Percentiles rank a stretch among this genome's conserved stretches.
phyloP scores from a whole-genome alignment of 1,284 basidiomycete species.

The Pterula multifida region DNA sequence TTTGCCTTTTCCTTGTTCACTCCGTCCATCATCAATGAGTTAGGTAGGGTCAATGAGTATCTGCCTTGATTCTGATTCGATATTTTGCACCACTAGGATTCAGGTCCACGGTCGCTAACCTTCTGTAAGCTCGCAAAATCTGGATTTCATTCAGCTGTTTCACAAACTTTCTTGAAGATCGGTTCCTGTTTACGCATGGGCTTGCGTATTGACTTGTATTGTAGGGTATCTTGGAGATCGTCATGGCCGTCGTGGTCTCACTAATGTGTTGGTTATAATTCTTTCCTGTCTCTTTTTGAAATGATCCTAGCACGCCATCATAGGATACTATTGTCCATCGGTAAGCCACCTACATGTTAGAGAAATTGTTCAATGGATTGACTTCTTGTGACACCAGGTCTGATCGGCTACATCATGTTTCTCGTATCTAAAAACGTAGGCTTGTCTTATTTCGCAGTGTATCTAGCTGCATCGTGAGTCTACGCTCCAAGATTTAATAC shows the following conservation, averaged over 20 bases:
- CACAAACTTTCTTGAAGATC: slow-evolving; percentile 38
- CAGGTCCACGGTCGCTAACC: slow-evolving; percentile 59
- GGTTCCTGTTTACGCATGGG: slow-evolving; percentile 42
- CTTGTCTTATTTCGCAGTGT: slow-evolving; percentile 60
- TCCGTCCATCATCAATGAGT: slow-evolving; percentile 59
- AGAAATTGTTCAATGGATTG: not conserved
- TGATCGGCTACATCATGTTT: slow-evolving; percentile 56
- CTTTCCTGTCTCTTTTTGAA: slow-evolving; percentile 1
- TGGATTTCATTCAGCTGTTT: not conserved
- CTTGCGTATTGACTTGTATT: slow-evolving; percentile 50
- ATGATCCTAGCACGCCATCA: not conserved
- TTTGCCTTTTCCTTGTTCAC: slow-evolving; percentile 67
- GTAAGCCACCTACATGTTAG: slow-evolving; percentile 8
- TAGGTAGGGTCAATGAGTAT: slow-evolving; percentile 15
- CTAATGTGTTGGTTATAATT: slow-evolving; percentile 46
- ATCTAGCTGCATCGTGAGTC: slow-evolving; percentile 47
- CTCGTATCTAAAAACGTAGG: slow-evolving; percentile 46
- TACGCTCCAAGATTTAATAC: not conserved
- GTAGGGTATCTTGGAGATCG: slow-evolving; percentile 55
- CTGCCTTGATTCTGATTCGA: slow-evolving; percentile 5
- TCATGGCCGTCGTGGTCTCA: slow-evolving; percentile 42
- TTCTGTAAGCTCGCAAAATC: slow-evolving; percentile 43
- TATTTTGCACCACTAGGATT: slow-evolving; percentile 29
- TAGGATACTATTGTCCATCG: slow-evolving; percentile 24
- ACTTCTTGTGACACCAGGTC: slow-evolving; percentile 13